Percentiles rank a stretch among this genome's conserved stretches.
These are phyloP conservation scores for Rhodotorula graminis DNA, from an alignment of 768 basidiomycete species.

Conservation along the genomic window DNA sequence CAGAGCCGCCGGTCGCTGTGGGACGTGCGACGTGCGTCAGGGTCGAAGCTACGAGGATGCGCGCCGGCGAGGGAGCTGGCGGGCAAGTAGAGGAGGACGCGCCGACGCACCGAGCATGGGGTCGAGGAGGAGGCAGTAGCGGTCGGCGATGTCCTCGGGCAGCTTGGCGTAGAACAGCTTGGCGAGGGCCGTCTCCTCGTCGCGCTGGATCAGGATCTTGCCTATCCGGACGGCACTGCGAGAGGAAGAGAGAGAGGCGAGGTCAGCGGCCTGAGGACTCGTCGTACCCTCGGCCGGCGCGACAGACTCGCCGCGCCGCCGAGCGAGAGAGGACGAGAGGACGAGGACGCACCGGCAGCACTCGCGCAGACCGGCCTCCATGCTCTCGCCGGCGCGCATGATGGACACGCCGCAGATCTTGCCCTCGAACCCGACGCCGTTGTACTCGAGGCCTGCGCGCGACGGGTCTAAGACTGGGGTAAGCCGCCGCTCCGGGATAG, in stretches of 20 bases:
- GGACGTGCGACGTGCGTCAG: too few relatives aligned
- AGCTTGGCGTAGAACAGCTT: conserved; percentile 76
- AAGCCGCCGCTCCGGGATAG: not conserved
- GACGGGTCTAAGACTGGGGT: conserved; percentile 12
- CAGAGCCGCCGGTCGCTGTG: conserved; percentile 88
- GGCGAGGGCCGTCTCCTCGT: conserved; percentile 87
- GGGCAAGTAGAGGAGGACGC: not conserved
- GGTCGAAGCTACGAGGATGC: too few relatives aligned
- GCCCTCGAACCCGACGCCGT: conserved; percentile 91
- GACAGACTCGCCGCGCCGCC: too few relatives aligned
- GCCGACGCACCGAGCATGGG: conserved; percentile 81
- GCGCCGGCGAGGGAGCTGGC: too few relatives aligned
- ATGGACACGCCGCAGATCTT: conserved; percentile 51
- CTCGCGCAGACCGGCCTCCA: conserved; percentile 94
- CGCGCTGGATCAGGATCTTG: conserved; percentile 97
- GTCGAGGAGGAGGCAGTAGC: conserved; percentile 90
- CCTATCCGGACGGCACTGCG: conserved; percentile 63
- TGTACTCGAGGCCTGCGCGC: conserved; percentile 67
- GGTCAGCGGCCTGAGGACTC: not conserved
- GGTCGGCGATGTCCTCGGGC: conserved; percentile 81
- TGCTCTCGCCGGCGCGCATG: conserved; percentile 90
- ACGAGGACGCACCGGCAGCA: conserved; percentile 73
- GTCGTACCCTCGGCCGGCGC: not conserved
- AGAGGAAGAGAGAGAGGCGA: too few relatives aligned
- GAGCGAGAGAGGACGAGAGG: not conserved